Percentiles rank a stretch among this genome's conserved stretches.
These are phyloP conservation scores for Xylaria longipes DNA, from an alignment of 495 filamentous ascomycete species.

Conservation along the genomic window DNA sequence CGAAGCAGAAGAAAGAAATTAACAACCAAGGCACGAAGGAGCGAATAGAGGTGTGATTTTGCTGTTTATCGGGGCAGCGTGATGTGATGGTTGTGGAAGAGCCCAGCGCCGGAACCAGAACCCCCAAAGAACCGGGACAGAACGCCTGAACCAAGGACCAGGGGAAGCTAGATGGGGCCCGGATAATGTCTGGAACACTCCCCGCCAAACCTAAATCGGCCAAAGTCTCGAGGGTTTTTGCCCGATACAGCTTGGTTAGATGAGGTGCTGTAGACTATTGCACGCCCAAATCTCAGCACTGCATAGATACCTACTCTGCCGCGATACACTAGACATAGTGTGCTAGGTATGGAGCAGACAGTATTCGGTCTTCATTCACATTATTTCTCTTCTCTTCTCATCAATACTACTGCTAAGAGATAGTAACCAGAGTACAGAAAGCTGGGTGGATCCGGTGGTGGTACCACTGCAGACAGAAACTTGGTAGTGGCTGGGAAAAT, in stretches of 20 bases:
- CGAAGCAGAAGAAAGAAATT: not conserved
- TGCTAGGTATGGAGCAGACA: not conserved
- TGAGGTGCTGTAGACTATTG: not conserved
- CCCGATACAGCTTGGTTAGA: not conserved
- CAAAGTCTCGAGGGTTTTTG: not conserved
- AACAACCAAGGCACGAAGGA: not conserved
- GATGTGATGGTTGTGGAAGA: not conserved
- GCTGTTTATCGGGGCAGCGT: not conserved
- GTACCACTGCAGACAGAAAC: not conserved
- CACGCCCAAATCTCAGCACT: not conserved
- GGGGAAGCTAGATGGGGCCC: constrained; percentile 3
- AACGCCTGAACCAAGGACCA: not conserved
- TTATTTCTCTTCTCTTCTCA: not conserved
- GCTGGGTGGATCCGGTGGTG: no score
- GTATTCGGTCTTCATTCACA: not conserved
- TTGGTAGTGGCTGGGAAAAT: not conserved
- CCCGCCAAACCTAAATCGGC: not conserved
- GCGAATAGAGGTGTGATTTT: not conserved
- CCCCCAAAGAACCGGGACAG: not conserved
- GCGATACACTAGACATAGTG: not conserved
- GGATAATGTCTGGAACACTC: not conserved
- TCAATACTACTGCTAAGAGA: no score
- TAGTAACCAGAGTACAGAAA: no score
- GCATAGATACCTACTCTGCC: not conserved
- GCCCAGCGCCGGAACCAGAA: constrained; percentile 11